Evolutionary conservation across 805 yeast species (phyloP).

Genomic region (Saitoella complicata): DNA sequence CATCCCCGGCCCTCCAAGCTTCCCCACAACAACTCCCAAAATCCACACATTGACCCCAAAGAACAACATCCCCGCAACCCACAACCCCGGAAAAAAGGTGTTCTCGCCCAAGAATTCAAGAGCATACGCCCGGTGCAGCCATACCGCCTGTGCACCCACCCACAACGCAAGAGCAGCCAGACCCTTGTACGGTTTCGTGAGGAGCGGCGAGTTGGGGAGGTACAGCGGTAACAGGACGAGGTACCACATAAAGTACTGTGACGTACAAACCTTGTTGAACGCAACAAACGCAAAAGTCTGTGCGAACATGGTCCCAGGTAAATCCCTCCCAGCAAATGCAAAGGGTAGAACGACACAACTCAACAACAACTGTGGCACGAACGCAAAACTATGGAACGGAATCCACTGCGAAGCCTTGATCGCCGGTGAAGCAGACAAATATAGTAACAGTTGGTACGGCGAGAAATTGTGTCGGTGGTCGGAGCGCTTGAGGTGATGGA

Average conservation of each 20-base stretch:
- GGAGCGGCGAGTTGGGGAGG: slow-evolving; percentile 24
- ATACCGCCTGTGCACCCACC: slow-evolving; percentile 29
- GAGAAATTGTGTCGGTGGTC: slow-evolving; percentile 96
- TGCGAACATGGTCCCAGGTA: slow-evolving; percentile 44
- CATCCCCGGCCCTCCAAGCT: too few relatives aligned
- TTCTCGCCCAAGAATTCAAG: slow-evolving; percentile 1
- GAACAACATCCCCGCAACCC: too few relatives aligned
- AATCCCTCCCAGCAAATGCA: slow-evolving; percentile 26
- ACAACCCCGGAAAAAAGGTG: too few relatives aligned
- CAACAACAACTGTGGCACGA: slow-evolving; percentile 62
- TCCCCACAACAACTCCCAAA: too few relatives aligned
- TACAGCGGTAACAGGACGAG: slow-evolving; percentile 67
- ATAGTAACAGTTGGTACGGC: slow-evolving; percentile 57
- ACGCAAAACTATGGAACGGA: slow-evolving; percentile 43
- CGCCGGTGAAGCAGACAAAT: slow-evolving; percentile 22
- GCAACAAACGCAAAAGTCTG: slow-evolving; percentile 68
- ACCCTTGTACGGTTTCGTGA: slow-evolving; percentile 22
- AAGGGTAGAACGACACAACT: slow-evolving; percentile 46
- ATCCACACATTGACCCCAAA: too few relatives aligned
- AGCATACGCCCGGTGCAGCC: slow-evolving; percentile 1
- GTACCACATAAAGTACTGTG: slow-evolving; percentile 94
- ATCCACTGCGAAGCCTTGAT: slow-evolving; percentile 4
- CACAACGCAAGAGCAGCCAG: slow-evolving; percentile 34
- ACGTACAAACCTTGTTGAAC: slow-evolving; percentile 72
- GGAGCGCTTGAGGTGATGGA: slow-evolving; percentile 65